Base-by-base conservation (phyloP, 768 basidiomycete species). In the Tylopilus sp. region DNA sequence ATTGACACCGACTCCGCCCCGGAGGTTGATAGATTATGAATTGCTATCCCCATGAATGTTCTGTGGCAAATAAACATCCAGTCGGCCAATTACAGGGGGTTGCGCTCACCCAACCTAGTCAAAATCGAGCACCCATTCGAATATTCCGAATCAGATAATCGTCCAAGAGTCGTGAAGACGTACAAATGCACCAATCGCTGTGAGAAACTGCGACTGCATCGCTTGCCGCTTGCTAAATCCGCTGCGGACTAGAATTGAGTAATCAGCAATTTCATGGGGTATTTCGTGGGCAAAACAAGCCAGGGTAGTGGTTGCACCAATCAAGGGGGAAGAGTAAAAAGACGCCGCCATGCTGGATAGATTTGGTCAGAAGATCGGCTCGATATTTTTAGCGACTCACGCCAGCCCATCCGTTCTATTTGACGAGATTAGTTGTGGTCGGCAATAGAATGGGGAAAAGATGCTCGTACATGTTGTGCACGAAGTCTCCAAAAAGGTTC, bases 221-320 rank as follows among this genome's bases (percentile, higher is more conserved):
- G 93, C 93, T 67, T 95, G 91, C 60, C 74, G 77, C 71, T 96
- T 96, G 25, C 86, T 89, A 67, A 95, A 94, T 4, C 93, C 92
- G 61, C 89, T 91, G 37, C 89, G 85, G 44, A 94, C 82, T 31
- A 94, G 76, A 59, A 95, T 94, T n/a, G 90, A 92, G 65, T 94
- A 95, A 68, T 95, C 93, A n/a, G 92, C 93, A 56, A 96, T 95
- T 77, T 96, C 92, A 64, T 96, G 92, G 17, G 93, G 93, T 48
- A 96, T 95, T 71, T 96, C 92, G 68, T 96, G 92, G 3, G 90
- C 91, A 64, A 95, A 96, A 66, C 92, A 95, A 24, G 93, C 93
- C 42, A 96, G 78, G n/a, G 92, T 93, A 3, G 92, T 95, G 38
- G 92, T 94, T 31, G 93, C 92, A 38, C 93, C 93, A 56, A 96